Evolutionary conservation across 441 rosid genomes (phyloP), one percentile per base, ranked within the genome.

Genomic region (Viola pubescens): DNA sequence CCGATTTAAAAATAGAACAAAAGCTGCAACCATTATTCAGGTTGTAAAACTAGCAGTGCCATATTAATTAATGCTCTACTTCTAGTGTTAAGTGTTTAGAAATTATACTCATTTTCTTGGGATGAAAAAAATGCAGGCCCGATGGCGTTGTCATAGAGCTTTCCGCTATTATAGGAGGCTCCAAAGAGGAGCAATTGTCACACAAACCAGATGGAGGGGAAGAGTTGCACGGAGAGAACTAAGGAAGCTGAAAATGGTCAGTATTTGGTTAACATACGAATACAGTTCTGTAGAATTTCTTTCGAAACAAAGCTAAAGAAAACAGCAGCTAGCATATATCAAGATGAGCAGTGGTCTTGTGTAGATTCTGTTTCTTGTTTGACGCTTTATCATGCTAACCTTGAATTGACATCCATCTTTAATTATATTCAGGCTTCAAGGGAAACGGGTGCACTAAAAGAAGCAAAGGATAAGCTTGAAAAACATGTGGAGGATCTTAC

Each of bases 401-500:
- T 59, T 63, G 37, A 51, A 41, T 46, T 52, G 26, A 42, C 8
- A 52, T 68, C 16, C 12, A 56, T 66, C 48, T 77, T 53, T 54
- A 52, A 70, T 34, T 56, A 53, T 64, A 47, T 72, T 57, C 76
- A 94, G 99, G 99, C 87, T 65, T 81, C 99, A 60, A 88, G 94
- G 80, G 97, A 94, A 74, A 90, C 99, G 0, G 99, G 99, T 48
- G 99, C 97, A 45, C 86, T 94, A 40, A 88, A 90, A 72, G 99
- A 94, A 74, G 99, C 97, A 48, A 94, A 94, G 74, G 89, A 94
- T 80, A 90, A 90, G 80, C 97, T 94, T 52, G 97, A 90, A 79
- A 90, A 90, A 71, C 84, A 73, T 43, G 96, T 90, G 9, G 99
- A 94, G 81, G 99, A 94, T 64, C 95, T 94, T 70, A 88, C 97